A percentile compares a stretch with the other conserved stretches of the same genome.
phyloP scores from a whole-genome alignment of 495 filamentous ascomycete species.

The Mycothermus thermophilus region DNA sequence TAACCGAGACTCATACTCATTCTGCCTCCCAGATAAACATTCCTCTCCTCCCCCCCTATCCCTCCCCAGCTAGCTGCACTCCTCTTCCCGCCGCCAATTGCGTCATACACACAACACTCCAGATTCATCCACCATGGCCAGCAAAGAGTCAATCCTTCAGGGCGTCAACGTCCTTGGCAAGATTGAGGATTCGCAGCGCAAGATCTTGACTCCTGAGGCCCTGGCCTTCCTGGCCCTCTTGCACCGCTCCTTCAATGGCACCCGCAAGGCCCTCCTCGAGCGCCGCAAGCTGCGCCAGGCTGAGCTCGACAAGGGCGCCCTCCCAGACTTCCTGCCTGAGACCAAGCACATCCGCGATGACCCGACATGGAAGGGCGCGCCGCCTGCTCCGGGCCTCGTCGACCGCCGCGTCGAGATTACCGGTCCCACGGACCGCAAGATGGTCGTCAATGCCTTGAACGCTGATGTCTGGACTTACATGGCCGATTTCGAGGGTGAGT shows the following conservation, averaged over 20 bases:
- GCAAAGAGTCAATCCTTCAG: slow-evolving; percentile 62
- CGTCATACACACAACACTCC: too few relatives aligned
- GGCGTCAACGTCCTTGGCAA: slow-evolving; percentile 75
- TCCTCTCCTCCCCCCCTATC: too few relatives aligned
- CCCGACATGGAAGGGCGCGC: slow-evolving; percentile 84
- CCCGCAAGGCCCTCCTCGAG: slow-evolving; percentile 78
- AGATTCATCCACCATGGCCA: slow-evolving; percentile 43
- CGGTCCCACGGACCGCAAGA: slow-evolving; percentile 94
- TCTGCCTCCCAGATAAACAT: too few relatives aligned
- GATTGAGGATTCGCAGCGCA: slow-evolving; percentile 63
- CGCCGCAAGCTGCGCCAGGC: slow-evolving; percentile 78
- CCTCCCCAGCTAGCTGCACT: too few relatives aligned
- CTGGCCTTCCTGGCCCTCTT: slow-evolving; percentile 87
- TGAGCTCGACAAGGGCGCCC: slow-evolving; percentile 79
- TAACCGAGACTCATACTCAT: not conserved
- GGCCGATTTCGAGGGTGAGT: slow-evolving; percentile 91
- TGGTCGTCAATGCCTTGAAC: slow-evolving; percentile 98
- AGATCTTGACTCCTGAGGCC: slow-evolving; percentile 85
- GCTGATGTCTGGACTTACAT: slow-evolving; percentile 98
- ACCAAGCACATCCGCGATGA: slow-evolving; percentile 93
- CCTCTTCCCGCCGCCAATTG: too few relatives aligned
- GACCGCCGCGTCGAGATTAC: slow-evolving; percentile 98
- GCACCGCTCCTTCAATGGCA: slow-evolving; percentile 85
- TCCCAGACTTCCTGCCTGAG: slow-evolving; percentile 95
- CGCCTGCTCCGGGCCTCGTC: slow-evolving; percentile 83